Conservation (phyloP, 306 rosid species). For the Quillaja saponaria region DNA sequence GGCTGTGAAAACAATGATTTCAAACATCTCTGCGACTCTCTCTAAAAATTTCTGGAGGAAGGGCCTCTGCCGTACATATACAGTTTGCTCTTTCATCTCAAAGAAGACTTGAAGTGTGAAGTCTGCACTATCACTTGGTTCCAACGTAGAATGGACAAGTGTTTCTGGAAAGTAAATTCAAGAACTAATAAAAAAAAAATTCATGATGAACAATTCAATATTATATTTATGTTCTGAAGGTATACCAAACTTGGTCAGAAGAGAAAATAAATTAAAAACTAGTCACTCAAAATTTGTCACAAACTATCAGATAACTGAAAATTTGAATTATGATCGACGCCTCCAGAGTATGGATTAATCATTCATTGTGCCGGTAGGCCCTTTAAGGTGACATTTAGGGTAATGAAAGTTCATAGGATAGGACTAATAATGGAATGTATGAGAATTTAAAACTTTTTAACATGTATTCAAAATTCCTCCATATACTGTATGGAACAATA, state of each 20-base stretch:
- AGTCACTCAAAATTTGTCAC: too few relatives aligned
- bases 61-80: constrained; percentile 76
- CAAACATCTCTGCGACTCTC: constrained; percentile 81
- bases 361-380: too few relatives aligned
- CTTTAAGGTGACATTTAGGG: too few relatives aligned
- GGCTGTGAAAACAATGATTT: constrained; percentile 81
- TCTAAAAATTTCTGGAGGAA: constrained; percentile 61
- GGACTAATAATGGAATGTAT: background rate
- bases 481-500: background rate
- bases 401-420: constrained; percentile 9
- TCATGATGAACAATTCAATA: background rate
- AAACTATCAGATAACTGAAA: too few relatives aligned
- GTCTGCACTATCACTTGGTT: constrained; percentile 55
- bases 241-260: background rate
- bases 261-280: background rate
- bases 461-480: background rate
- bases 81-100: constrained; percentile 59
- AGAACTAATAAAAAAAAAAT: constrained; percentile 2
- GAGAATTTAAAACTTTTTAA: background rate
- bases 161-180: constrained; percentile 58
- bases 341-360: too few relatives aligned
- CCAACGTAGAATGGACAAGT: constrained; percentile 68
- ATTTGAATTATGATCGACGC: too few relatives aligned
- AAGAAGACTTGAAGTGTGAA: constrained; percentile 56
- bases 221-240: too few relatives aligned